phyloP scores from a whole-genome alignment of 805 yeast species.

The Lipomyces oligophaga region DNA sequence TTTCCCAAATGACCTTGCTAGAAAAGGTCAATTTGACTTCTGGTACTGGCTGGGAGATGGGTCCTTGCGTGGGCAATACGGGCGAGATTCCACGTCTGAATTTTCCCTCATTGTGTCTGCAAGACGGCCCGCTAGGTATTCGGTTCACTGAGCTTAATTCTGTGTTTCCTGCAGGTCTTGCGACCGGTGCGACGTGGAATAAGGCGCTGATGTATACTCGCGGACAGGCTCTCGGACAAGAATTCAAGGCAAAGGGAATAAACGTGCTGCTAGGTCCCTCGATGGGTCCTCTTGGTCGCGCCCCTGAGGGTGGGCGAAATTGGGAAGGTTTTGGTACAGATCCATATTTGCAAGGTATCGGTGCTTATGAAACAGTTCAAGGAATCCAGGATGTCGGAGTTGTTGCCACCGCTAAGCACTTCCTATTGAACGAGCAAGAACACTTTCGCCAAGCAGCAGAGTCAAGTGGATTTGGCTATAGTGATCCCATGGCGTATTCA shows the following conservation, averaged over 20 bases:
- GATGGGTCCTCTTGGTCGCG: constrained; percentile 57
- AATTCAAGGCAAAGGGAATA: constrained; percentile 52
- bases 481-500: constrained; percentile 46
- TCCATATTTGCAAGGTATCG: constrained; percentile 56
- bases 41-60: constrained; percentile 62
- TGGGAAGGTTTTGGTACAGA: constrained; percentile 65
- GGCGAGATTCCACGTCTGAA: constrained; percentile 55
- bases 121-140: constrained; percentile 62
- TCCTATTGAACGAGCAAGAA: constrained; percentile 62
- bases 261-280: constrained; percentile 55
- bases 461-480: constrained; percentile 48
- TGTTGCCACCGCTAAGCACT: constrained; percentile 49
- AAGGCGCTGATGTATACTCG: constrained; percentile 49
- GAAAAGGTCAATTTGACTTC: constrained; percentile 63
- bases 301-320: constrained; percentile 61
- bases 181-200: constrained; percentile 57
- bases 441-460: constrained; percentile 53
- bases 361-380: constrained; percentile 49
- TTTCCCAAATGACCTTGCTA: constrained; percentile 52
- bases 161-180: constrained; percentile 56
- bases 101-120: constrained; percentile 54
- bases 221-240: constrained; percentile 57
- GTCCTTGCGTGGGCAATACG: constrained; percentile 60
- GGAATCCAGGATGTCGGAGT: constrained; percentile 60
- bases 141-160: constrained; percentile 55